Evolutionary conservation across 2,329 filamentous ascomycete genomes (phyloP).

Genomic region (Ceratocystiopsis sp.): DNA sequence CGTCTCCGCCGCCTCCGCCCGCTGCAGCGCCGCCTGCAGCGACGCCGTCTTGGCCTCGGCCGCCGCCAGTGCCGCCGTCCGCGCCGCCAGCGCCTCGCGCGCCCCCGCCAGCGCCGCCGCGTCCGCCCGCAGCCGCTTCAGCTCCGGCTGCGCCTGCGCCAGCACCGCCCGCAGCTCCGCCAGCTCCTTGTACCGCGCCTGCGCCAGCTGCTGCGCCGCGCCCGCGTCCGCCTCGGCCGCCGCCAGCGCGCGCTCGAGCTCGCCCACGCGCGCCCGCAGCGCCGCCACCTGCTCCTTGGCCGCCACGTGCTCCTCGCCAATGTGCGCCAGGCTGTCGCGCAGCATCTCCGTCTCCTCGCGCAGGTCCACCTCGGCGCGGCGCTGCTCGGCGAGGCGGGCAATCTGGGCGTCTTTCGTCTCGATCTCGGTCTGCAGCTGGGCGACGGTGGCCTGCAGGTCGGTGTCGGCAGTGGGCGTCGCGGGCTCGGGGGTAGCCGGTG

Average conservation of each 20-base stretch:
- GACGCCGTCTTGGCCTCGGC: conserved; percentile 74
- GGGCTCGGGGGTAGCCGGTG: no score
- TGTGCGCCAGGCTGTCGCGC: conserved; percentile 58
- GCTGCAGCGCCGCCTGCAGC: conserved; percentile 54
- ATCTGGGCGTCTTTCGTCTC: conserved; percentile 56
- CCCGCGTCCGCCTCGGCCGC: conserved; percentile 67
- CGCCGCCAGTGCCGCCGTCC: conserved; percentile 45
- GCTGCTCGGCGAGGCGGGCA: conserved; percentile 48
- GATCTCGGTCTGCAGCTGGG: conserved; percentile 34
- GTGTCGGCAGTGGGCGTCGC: neutral
- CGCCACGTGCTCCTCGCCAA: conserved; percentile 72
- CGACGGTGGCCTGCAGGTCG: conserved; percentile 30
- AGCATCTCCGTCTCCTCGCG: conserved; percentile 75
- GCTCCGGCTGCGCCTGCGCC: conserved; percentile 72
- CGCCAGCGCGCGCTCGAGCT: conserved; percentile 46
- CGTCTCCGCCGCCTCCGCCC: conserved; percentile 49
- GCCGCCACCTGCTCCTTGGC: conserved; percentile 62
- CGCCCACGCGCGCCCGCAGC: conserved; percentile 45
- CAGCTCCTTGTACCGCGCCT: conserved; percentile 75
- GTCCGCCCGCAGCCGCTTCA: conserved; percentile 63
- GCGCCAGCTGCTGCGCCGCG: conserved; percentile 71
- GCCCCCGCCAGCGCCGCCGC: conserved; percentile 54
- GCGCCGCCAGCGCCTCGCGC: conserved; percentile 54
- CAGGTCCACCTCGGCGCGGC: conserved; percentile 61
- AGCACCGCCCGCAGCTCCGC: conserved; percentile 63